These are phyloP conservation scores for Coniochaeta prunicola DNA, from an alignment of 2,329 filamentous ascomycete species.

Conservation along the genomic window DNA sequence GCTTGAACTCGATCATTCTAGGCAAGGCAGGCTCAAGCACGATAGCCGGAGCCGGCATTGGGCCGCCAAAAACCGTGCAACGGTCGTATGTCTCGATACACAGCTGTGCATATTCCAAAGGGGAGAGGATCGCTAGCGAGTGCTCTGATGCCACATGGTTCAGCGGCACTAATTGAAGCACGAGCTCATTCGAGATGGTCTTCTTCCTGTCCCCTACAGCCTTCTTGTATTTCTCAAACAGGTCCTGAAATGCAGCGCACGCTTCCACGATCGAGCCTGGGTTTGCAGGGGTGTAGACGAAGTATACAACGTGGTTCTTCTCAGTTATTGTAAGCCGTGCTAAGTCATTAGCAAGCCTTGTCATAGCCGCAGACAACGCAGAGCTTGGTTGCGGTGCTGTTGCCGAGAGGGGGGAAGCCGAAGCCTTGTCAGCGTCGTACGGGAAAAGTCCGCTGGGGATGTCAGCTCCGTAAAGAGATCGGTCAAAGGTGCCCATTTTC, in stretches of 20 bases:
- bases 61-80: constrained; percentile 51
- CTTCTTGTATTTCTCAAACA: constrained; percentile 58
- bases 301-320: constrained; percentile 67
- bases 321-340: constrained; percentile 32
- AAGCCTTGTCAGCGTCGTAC: constrained; percentile 40
- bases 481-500: constrained; percentile 61
- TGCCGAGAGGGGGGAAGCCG: constrained; percentile 22
- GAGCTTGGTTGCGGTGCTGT: constrained; percentile 34
- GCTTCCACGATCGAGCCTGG: constrained; percentile 59
- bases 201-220: constrained; percentile 40
- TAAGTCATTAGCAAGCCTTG: constrained; percentile 39
- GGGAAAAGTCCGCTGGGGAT: constrained; percentile 42
- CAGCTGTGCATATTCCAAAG: constrained; percentile 51
- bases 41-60: constrained; percentile 61
- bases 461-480: constrained; percentile 24
- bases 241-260: constrained; percentile 65
- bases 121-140: constrained; percentile 54
- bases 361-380: constrained; percentile 40
- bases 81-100: constrained; percentile 74
- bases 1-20: constrained; percentile 67
- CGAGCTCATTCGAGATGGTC: constrained; percentile 53
- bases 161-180: constrained; percentile 68
- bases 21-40: constrained; percentile 64
- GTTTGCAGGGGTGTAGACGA: constrained; percentile 61
- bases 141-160: constrained; percentile 58